These are phyloP conservation scores for Centrapalus pauciflorus DNA, from an alignment of 129 eudicot genomes.

Conservation along the genomic window DNA sequence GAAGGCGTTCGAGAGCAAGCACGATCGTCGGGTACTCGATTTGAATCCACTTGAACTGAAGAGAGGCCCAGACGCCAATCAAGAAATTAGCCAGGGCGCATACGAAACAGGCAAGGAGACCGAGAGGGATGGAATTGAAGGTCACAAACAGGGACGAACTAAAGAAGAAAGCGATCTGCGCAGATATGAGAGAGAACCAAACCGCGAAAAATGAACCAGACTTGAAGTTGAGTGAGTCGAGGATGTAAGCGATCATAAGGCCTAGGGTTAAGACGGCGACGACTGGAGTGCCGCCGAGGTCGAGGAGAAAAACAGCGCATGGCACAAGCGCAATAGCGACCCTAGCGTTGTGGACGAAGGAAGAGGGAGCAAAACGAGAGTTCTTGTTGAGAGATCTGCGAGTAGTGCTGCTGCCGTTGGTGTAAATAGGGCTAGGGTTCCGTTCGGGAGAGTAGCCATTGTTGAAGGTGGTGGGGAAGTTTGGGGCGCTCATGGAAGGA, in stretches of 20 bases:
- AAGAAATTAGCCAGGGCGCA: constrained; percentile 67
- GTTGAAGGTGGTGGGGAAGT: constrained; percentile 50
- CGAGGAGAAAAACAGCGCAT: constrained; percentile 75
- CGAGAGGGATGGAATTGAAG: constrained; percentile 48
- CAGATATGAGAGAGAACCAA: constrained; percentile 76
- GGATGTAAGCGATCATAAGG: constrained; percentile 80
- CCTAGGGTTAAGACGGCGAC: constrained; percentile 61
- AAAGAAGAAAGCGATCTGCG: constrained; percentile 82
- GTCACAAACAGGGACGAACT: constrained; percentile 46
- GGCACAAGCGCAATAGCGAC: constrained; percentile 82
- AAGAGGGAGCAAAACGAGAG: constrained; percentile 56
- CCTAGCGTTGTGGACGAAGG: constrained; percentile 66
- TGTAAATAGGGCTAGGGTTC: constrained; percentile 47
- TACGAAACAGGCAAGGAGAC: constrained; percentile 46
- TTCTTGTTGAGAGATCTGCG: constrained; percentile 48
- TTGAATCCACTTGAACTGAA: constrained; percentile 95
- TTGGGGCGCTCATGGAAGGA: constrained; percentile 63
- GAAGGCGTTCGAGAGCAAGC: constrained; percentile 71
- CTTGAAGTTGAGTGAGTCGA: constrained; percentile 74
- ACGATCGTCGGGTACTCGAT: constrained; percentile 83
- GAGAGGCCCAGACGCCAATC: constrained; percentile 94
- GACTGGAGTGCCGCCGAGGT: constrained; percentile 93
- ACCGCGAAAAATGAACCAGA: constrained; percentile 85
- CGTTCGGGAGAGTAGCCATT: constrained; percentile 38
- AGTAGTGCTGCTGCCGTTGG: constrained; percentile 21